phyloP scores from a whole-genome alignment of 1,284 basidiomycete species.

The Agroathelia rolfsii region DNA sequence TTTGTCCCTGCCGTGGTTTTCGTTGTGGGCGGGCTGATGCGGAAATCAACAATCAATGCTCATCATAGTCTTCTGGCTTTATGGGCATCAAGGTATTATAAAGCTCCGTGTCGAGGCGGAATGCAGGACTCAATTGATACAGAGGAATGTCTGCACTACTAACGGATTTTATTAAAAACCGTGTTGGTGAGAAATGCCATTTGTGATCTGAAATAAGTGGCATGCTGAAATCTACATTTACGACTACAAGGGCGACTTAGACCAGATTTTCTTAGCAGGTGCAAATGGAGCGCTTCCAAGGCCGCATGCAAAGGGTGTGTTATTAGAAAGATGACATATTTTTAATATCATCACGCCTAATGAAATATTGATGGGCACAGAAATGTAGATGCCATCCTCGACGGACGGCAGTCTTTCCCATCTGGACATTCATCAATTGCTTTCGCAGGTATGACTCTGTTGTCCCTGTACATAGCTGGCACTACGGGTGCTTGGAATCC shows the following conservation, averaged over 20 bases:
- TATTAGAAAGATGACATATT: conserved; percentile 3
- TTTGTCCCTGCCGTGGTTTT: conserved; percentile 34
- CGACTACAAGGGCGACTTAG: conserved; percentile 43
- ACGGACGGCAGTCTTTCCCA: conserved; percentile 53
- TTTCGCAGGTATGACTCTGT: conserved; percentile 54
- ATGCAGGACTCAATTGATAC: conserved; percentile 1
- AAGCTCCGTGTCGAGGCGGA: too few species aligned
- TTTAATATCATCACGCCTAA: conserved; percentile 4
- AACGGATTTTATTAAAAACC: conserved; percentile 49
- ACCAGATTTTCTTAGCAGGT: conserved; percentile 60
- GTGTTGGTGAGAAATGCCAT: conserved; percentile 49
- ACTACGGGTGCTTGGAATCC: conserved; percentile 54
- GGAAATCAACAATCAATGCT: conserved; percentile 36
- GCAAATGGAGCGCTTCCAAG: conserved; percentile 42
- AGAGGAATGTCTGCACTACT: conserved; percentile 39
- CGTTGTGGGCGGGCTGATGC: conserved; percentile 25
- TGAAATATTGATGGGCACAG: conserved; percentile 18
- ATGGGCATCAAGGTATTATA: conserved; percentile 33
- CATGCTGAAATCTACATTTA: conserved; percentile 2
- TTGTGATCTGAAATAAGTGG: neutral
- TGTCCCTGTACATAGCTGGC: conserved; percentile 54
- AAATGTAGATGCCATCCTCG: conserved; percentile 28
- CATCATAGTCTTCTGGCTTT: conserved; percentile 49
- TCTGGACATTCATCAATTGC: conserved; percentile 62
- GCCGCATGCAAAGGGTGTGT: conserved; percentile 46